Conservation (phyloP, 805 yeast genomes). For the Candida coquimbonensis region DNA sequence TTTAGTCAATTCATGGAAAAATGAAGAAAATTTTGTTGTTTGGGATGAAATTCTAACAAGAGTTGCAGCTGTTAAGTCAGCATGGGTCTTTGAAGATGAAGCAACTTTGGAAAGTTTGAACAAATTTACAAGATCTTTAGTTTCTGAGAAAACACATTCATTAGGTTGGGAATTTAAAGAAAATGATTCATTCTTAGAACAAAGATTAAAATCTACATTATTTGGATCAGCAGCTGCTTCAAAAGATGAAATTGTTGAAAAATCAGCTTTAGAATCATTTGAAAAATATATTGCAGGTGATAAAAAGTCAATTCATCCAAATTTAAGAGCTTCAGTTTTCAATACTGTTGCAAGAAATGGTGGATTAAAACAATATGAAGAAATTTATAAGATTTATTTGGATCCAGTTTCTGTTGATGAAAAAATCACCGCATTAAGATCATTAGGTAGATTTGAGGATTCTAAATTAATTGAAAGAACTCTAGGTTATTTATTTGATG, state of each 20-base stretch:
- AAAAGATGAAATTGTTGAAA: conserved; percentile 39
- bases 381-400: conserved; percentile 51
- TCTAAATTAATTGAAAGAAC: conserved; percentile 48
- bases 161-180: conserved; percentile 61
- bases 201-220: conserved; percentile 60
- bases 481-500: conserved; percentile 48
- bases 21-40: conserved; percentile 56
- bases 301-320: conserved; percentile 63
- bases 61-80: conserved; percentile 40
- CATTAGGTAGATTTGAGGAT: conserved; percentile 59
- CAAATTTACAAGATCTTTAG: conserved; percentile 47
- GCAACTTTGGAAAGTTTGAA: conserved; percentile 41
- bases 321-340: conserved; percentile 62
- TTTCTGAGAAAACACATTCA: conserved; percentile 43
- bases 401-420: conserved; percentile 60
- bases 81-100: conserved; percentile 50
- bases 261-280: conserved; percentile 44
- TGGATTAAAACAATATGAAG: conserved; percentile 53
- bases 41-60: conserved; percentile 55
- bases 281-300: conserved; percentile 53
- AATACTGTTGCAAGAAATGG: conserved; percentile 61
- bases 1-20: conserved; percentile 53
- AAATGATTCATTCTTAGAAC: conserved; percentile 50
- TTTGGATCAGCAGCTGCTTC: conserved; percentile 53
- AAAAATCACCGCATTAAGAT: conserved; percentile 59